phyloP scores from a whole-genome alignment of 1,284 basidiomycete species.

The Peniophora sp. region DNA sequence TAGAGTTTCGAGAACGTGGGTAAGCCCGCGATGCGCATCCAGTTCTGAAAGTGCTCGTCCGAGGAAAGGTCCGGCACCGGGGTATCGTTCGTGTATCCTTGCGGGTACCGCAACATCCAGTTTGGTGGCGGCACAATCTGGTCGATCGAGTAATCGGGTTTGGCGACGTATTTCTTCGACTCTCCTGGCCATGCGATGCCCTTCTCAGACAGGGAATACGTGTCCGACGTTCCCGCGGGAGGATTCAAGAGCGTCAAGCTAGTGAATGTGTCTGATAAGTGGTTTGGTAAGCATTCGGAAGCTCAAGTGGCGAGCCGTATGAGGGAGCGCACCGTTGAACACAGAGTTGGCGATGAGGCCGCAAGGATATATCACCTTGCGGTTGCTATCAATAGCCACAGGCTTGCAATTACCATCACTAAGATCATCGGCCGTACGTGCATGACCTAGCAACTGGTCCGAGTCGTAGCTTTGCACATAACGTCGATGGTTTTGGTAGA shows the following conservation, averaged over 20 bases:
- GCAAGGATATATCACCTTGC: conserved; percentile 82
- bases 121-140: conserved; percentile 90
- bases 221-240: conserved; percentile 35
- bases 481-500: conserved; percentile 97
- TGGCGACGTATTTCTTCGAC: conserved; percentile 76
- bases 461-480: conserved; percentile 92
- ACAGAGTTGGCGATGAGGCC: conserved; percentile 97
- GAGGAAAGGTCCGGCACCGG: conserved; percentile 70
- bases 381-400: conserved; percentile 42
- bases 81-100: conserved; percentile 63
- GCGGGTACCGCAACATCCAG: conserved; percentile 69
- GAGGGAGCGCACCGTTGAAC: conserved; percentile 74
- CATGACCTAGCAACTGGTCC: conserved; percentile 80
- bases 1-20: conserved; percentile 97
- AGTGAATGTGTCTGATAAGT: conserved; percentile 65
- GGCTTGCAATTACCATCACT: conserved; percentile 86
- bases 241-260: conserved; percentile 55
- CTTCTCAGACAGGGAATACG: conserved; percentile 73
- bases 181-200: conserved; percentile 96
- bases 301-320: conserved; percentile 2
- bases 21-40: conserved; percentile 98
- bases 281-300: conserved; percentile 2
- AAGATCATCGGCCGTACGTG: conserved; percentile 44
- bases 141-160: conserved; percentile 48
- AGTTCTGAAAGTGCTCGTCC: conserved; percentile 97